Evolutionary conservation across 163 green algal species (phyloP).

Genomic region (Chlamydomonas reinhardtii): DNA sequence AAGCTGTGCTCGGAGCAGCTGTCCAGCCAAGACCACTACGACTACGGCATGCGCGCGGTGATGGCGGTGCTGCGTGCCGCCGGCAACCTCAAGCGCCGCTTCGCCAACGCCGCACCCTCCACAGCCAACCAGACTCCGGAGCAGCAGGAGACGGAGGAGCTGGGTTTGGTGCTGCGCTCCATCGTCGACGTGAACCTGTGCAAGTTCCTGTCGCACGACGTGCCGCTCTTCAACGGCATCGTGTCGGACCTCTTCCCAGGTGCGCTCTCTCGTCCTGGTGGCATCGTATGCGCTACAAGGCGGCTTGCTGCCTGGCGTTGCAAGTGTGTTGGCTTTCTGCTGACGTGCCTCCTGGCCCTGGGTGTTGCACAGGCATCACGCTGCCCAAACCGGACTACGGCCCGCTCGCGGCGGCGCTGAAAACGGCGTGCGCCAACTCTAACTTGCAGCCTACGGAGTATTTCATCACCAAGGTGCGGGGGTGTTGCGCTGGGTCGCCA

Average conservation of each 20-base stretch:
- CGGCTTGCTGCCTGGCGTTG: too few species aligned
- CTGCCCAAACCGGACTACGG: constrained; percentile 70
- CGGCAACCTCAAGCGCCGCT: constrained; percentile 87
- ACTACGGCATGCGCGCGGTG: constrained; percentile 90
- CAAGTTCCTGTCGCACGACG: constrained; percentile 83
- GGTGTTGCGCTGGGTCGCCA: neutral
- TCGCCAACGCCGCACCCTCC: constrained; percentile 50
- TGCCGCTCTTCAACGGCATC: constrained; percentile 84
- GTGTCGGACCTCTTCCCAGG: constrained; percentile 64
- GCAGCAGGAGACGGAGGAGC: constrained; percentile 24
- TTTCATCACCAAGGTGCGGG: constrained; percentile 75
- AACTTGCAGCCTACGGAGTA: constrained; percentile 76
- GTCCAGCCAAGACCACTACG: constrained; percentile 83
- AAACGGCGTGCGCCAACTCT: constrained; percentile 49
- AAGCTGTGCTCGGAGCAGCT: constrained; percentile 84
- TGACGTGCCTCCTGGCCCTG: neutral
- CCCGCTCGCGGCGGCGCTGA: constrained; percentile 67
- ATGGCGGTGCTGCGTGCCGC: constrained; percentile 82
- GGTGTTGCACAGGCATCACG: neutral
- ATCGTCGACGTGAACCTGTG: constrained; percentile 88
- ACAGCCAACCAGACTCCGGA: neutral
- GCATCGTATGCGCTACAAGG: too few species aligned
- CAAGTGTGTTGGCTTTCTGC: too few species aligned
- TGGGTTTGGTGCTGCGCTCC: constrained; percentile 70
- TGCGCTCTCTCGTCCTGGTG: neutral